A percentile compares a stretch with the other conserved stretches of the same genome.
phyloP scores from a whole-genome alignment of 2,329 filamentous ascomycete species.

The Thielaviopsis euricoi region DNA sequence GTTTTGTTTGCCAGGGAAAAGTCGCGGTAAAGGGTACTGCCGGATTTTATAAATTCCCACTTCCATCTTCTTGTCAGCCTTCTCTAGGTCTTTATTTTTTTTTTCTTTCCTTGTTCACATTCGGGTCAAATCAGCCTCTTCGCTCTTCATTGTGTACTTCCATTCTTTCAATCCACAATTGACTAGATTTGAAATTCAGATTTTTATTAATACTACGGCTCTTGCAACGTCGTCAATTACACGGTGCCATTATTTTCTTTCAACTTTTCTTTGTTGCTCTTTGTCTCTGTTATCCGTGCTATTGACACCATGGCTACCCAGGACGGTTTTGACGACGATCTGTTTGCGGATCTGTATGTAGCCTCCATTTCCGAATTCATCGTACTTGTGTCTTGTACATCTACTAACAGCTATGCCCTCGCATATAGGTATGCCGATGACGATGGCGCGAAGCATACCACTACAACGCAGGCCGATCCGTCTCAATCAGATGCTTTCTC shows the following conservation, averaged over 20 bases:
- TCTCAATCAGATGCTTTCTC: slow-evolving; percentile 11
- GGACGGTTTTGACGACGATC: slow-evolving; percentile 79
- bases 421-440: slow-evolving; percentile 13
- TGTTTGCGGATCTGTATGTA: slow-evolving; percentile 83
- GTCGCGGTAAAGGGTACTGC: neutral
- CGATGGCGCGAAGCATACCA: slow-evolving; percentile 14
- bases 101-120: neutral
- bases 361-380: neutral
- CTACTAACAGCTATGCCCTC: neutral
- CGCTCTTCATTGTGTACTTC: neutral
- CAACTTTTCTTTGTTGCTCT: neutral
- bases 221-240: neutral
- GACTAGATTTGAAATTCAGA: neutral
- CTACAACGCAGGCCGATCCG: slow-evolving; percentile 17
- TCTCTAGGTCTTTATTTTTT: neutral
- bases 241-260: neutral
- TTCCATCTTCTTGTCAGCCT: neutral
- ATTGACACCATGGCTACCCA: slow-evolving; percentile 49
- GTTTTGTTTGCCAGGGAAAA: neutral
- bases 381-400: neutral
- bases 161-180: neutral
- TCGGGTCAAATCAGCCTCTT: neutral
- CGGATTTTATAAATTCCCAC: neutral
- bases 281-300: neutral
- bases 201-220: neutral